These are phyloP conservation scores for Aspergillus fumigatus DNA, from an alignment of 2,329 filamentous ascomycete species.

Conservation along the genomic window DNA sequence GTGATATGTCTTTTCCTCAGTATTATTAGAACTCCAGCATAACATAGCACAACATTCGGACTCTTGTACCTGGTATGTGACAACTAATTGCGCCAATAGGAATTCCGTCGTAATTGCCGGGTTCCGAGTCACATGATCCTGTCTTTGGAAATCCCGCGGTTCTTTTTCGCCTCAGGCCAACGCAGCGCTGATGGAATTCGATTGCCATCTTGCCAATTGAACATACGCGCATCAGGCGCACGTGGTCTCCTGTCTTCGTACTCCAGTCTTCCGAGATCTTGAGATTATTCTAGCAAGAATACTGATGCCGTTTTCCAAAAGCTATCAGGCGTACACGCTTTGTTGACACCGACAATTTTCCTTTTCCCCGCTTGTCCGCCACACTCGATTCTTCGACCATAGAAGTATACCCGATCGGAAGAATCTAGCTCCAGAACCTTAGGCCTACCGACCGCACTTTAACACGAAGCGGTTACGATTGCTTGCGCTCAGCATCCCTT, in stretches of 20 bases:
- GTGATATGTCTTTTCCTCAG: background rate
- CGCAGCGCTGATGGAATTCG: background rate
- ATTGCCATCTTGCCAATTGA: background rate
- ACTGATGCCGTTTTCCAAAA: background rate
- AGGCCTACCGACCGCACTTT: background rate
- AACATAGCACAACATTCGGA: background rate
- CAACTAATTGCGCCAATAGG: no score
- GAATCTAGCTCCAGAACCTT: background rate
- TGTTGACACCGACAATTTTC: background rate
- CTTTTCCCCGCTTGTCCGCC: background rate
- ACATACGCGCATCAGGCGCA: background rate
- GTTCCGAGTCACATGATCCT: constrained; percentile 21
- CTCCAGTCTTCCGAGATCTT: background rate
- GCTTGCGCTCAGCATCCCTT: background rate
- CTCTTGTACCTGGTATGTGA: background rate
- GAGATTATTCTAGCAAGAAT: background rate
- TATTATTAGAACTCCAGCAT: background rate
- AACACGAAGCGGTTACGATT: background rate
- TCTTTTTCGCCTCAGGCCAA: constrained; percentile 17
- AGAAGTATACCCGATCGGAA: background rate
- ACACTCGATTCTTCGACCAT: background rate
- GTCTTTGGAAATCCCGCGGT: constrained; percentile 9
- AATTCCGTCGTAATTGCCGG: constrained; percentile 2
- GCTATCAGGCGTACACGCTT: background rate
- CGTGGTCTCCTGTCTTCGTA: background rate